These are phyloP conservation scores for Komagataea norvegica DNA, from an alignment of 1,139 yeast genomes.

Conservation along the genomic window DNA sequence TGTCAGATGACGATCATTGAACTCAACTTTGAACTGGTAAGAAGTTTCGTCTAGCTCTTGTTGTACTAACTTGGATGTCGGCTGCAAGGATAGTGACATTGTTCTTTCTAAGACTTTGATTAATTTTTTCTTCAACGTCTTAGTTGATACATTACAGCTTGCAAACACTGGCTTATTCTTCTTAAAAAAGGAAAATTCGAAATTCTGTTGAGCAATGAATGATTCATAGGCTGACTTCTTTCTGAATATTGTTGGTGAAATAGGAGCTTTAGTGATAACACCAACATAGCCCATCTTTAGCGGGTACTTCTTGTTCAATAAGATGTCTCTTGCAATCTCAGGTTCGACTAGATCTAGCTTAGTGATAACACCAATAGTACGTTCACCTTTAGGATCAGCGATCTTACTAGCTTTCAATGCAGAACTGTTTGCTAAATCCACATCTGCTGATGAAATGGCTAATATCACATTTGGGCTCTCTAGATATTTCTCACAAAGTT, in stretches of 20 bases:
- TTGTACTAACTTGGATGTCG: constrained; percentile 81
- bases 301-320: constrained; percentile 80
- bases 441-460: constrained; percentile 97
- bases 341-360: constrained; percentile 88
- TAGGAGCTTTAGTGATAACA: constrained; percentile 80
- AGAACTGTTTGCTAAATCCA: constrained; percentile 92
- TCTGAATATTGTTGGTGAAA: constrained; percentile 30
- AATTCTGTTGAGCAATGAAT: constrained; percentile 58
- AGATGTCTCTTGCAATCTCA: constrained; percentile 58
- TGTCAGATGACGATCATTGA: constrained; percentile 88
- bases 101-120: constrained; percentile 85
- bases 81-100: constrained; percentile 85
- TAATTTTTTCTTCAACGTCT: constrained; percentile 68
- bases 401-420: constrained; percentile 87
- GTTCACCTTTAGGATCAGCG: constrained; percentile 92
- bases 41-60: constrained; percentile 92
- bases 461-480: constrained; percentile 89
- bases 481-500: constrained; percentile 77
- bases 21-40: constrained; percentile 91
- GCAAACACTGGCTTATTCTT: constrained; percentile 55
- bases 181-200: constrained; percentile 56
- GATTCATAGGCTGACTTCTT: constrained; percentile 35
- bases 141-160: constrained; percentile 75
- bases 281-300: constrained; percentile 96
- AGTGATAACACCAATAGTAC: constrained; percentile 95